Percentiles rank a stretch among this genome's conserved stretches.
These are phyloP conservation scores for Amylostereum chailletii DNA, from an alignment of 1,284 basidiomycete genomes.

Conservation along the genomic window DNA sequence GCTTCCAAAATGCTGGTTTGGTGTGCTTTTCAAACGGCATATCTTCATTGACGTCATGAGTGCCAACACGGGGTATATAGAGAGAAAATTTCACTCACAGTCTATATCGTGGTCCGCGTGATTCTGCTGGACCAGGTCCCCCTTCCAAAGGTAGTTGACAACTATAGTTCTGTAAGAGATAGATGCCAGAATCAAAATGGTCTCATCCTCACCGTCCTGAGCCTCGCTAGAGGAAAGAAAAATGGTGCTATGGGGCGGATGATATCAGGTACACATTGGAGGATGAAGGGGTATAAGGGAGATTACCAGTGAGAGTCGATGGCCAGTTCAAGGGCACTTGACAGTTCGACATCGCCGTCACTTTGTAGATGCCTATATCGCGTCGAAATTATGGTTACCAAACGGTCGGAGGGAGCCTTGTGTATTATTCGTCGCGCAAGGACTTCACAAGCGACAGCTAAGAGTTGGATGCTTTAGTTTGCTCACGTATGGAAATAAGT, in stretches of 20 bases:
- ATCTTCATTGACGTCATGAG: constrained; percentile 32
- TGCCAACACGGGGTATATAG: neutral
- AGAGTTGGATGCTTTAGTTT: neutral
- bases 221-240: constrained; percentile 86
- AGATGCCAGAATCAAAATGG: neutral
- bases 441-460: constrained; percentile 81
- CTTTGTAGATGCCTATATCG: constrained; percentile 66
- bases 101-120: constrained; percentile 63
- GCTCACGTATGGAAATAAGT: neutral
- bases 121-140: constrained; percentile 73
- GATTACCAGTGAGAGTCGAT: constrained; percentile 76
- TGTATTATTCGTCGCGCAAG: constrained; percentile 80
- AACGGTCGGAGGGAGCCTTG: constrained; percentile 48
- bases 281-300: neutral
- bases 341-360: constrained; percentile 72
- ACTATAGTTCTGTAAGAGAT: constrained; percentile 29
- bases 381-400: constrained; percentile 67
- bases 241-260: constrained; percentile 42
- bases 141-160: constrained; percentile 69
- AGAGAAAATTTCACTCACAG: constrained; percentile 33
- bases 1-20: constrained; percentile 54
- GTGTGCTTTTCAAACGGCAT: constrained; percentile 46
- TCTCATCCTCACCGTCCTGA: constrained; percentile 53
- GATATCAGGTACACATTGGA: neutral
- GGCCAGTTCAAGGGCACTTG: constrained; percentile 74